Conservation (phyloP, 2,329 filamentous ascomycete genomes). For the Westerdykella sp. region DNA sequence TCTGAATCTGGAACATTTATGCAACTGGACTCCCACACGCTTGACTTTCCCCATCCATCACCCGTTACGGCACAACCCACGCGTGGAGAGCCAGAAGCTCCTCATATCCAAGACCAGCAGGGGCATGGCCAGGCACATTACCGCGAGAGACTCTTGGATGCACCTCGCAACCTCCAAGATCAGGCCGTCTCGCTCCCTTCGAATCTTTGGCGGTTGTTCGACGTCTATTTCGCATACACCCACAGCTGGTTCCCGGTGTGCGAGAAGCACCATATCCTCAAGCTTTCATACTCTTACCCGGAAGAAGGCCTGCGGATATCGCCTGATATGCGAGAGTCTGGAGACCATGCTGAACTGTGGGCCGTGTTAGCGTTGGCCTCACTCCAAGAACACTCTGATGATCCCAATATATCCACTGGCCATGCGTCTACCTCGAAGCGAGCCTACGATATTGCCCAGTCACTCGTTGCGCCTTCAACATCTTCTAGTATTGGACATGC, state of each 20-base stretch:
- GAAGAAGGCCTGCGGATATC: conserved; percentile 35
- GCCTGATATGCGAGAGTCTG: conserved; percentile 20
- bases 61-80: not conserved
- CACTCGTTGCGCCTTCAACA: conserved; percentile 25
- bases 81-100: conserved; percentile 3
- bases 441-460: conserved; percentile 24
- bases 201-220: conserved; percentile 57
- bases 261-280: conserved; percentile 58
- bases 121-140: not conserved
- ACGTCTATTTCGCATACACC: conserved; percentile 69
- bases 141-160: not conserved
- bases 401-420: not conserved
- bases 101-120: not conserved
- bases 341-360: conserved; percentile 43
- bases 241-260: conserved; percentile 72
- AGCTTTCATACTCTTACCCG: conserved; percentile 51
- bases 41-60: conserved; percentile 5
- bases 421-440: conserved; percentile 8
- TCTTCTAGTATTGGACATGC: conserved; percentile 37
- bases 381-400: conserved; percentile 17
- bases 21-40: too few species aligned
- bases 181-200: conserved; percentile 40
- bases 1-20: conserved; percentile 11
- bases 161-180: not conserved
- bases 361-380: conserved; percentile 41